These are phyloP conservation scores for Apiospora pterosperma DNA, from an alignment of 2,329 filamentous ascomycete species.

Conservation along the genomic window DNA sequence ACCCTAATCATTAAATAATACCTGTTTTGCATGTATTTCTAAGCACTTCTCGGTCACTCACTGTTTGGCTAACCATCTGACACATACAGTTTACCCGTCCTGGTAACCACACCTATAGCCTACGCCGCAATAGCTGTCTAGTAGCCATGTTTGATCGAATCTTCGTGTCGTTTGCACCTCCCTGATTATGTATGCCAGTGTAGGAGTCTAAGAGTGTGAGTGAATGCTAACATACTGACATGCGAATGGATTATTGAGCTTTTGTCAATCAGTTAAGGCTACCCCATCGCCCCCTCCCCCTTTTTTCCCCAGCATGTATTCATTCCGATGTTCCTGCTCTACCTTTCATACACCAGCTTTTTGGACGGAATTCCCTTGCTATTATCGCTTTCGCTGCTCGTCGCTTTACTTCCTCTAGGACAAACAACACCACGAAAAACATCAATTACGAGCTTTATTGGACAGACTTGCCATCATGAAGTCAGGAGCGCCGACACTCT, in stretches of 20 bases:
- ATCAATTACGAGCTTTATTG: background rate
- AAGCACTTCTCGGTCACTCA: too few species aligned
- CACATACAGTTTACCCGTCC: background rate
- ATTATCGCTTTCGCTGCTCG: background rate
- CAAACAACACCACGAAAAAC: conserved; percentile 6
- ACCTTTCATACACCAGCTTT: too few species aligned
- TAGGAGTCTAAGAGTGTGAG: too few species aligned
- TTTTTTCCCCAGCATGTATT: too few species aligned
- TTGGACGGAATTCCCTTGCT: too few species aligned
- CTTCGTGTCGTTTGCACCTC: too few species aligned
- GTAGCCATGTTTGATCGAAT: background rate
- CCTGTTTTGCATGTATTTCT: background rate
- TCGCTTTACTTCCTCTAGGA: background rate
- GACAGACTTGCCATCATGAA: conserved; percentile 15
- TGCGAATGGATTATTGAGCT: too few species aligned
- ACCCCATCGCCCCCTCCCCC: too few species aligned
- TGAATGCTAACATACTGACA: too few species aligned
- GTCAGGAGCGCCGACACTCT: conserved; percentile 22
- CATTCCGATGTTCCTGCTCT: too few species aligned
- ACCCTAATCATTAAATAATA: background rate
- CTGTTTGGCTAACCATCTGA: background rate
- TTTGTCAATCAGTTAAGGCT: too few species aligned
- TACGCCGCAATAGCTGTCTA: background rate
- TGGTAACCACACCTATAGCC: background rate
- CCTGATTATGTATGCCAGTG: too few species aligned